Evolutionary conservation across 1,139 yeast species (phyloP).

Genomic region (Kazachstania sp.): DNA sequence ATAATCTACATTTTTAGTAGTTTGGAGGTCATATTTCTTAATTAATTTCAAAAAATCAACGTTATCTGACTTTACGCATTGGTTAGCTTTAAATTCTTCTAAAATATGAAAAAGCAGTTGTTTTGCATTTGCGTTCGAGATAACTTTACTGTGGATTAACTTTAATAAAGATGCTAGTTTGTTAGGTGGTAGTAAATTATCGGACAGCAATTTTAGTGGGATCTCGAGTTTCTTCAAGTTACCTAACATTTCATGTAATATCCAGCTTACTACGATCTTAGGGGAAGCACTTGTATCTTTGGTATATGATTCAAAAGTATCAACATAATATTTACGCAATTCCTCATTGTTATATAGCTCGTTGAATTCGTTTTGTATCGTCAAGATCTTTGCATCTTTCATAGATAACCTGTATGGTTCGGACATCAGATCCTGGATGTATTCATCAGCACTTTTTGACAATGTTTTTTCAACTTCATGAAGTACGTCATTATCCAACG

Average conservation of each 20-base stretch:
- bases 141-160: constrained; percentile 33
- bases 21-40: constrained; percentile 46
- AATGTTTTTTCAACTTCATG: constrained; percentile 35
- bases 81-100: constrained; percentile 35
- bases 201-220: constrained; percentile 31
- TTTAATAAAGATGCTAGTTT: constrained; percentile 40
- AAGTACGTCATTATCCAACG: constrained; percentile 38
- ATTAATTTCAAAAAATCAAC: constrained; percentile 38
- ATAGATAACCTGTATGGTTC: constrained; percentile 52
- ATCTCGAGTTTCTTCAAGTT: constrained; percentile 50
- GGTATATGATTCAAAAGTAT: constrained; percentile 30
- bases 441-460: constrained; percentile 59
- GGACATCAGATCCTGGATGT: constrained; percentile 41
- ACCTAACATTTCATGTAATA: constrained; percentile 75
- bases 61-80: constrained; percentile 12
- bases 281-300: constrained; percentile 19
- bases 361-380: constrained; percentile 21
- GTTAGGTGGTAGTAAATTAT: constrained; percentile 32
- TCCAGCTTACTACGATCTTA: constrained; percentile 63
- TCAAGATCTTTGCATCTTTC: constrained; percentile 42
- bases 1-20: constrained; percentile 27
- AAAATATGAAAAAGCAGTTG: constrained; percentile 53
- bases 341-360: constrained; percentile 28
- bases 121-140: constrained; percentile 58
- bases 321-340: constrained; percentile 48